Evolutionary conservation across 202 grass and related monocot genomes (phyloP).

Genomic region (Brachypodium distachyon): DNA sequence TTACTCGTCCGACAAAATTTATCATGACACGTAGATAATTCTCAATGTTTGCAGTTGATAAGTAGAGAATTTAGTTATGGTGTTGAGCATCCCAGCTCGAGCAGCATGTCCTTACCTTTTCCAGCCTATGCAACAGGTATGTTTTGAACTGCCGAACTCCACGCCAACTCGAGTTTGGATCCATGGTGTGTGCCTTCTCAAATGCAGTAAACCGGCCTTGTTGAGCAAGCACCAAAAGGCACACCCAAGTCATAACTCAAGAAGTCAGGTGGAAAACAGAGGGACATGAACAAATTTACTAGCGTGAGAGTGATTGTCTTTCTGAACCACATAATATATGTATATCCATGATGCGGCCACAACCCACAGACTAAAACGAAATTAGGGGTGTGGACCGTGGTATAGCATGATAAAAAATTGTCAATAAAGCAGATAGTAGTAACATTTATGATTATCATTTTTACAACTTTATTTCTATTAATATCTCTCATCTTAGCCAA

Average conservation of each 20-base stretch:
- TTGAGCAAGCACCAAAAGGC: neutral
- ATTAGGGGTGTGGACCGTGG: too few relatives aligned
- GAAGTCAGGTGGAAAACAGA: neutral
- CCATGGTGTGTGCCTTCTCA: constrained; percentile 72
- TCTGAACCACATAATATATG: neutral
- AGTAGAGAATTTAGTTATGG: neutral
- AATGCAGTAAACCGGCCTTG: constrained; percentile 86
- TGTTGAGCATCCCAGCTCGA: neutral
- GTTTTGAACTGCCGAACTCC: constrained; percentile 95
- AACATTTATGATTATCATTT: neutral
- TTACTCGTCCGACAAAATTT: neutral
- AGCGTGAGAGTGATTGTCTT: neutral
- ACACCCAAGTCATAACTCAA: neutral
- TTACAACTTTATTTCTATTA: too few relatives aligned
- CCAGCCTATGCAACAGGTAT: constrained; percentile 79
- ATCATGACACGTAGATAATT: neutral
- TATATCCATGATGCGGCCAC: neutral
- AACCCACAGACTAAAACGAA: neutral
- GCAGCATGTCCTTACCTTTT: constrained; percentile 47
- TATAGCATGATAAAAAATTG: neutral
- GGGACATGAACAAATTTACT: neutral
- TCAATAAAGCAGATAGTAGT: neutral
- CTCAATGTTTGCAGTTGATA: neutral
- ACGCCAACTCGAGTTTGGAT: constrained; percentile 53
- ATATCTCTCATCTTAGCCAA: neutral